Conservation (phyloP, 306 rosid species). For the Begonia peltatifolia region DNA sequence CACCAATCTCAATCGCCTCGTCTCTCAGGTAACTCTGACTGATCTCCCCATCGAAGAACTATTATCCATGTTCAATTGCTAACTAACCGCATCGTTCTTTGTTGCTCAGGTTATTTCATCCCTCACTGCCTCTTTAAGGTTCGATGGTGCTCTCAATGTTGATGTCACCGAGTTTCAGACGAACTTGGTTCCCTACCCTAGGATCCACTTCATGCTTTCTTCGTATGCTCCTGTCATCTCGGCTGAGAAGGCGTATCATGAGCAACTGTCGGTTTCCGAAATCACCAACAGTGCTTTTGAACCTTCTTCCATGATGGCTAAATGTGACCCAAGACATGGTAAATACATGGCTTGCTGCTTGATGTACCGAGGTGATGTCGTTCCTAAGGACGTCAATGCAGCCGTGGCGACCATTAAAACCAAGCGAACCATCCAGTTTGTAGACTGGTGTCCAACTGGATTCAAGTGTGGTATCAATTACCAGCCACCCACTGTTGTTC, state of each 20-base stretch:
- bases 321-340: constrained; percentile 80
- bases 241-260: constrained; percentile 79
- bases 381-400: constrained; percentile 82
- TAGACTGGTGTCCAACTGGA: constrained; percentile 91
- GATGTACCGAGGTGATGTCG: constrained; percentile 85
- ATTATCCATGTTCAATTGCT: not conserved
- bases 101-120: constrained; percentile 65
- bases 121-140: constrained; percentile 76
- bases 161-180: constrained; percentile 85
- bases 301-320: constrained; percentile 87
- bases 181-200: constrained; percentile 78
- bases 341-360: constrained; percentile 87
- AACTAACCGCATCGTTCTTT: not conserved
- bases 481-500: constrained; percentile 83
- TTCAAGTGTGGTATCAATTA: constrained; percentile 85
- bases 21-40: constrained; percentile 44
- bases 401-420: constrained; percentile 83
- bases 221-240: constrained; percentile 85
- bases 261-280: constrained; percentile 78
- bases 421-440: constrained; percentile 78
- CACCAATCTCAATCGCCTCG: constrained; percentile 75
- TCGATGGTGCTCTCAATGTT: constrained; percentile 77
- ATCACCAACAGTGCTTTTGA: constrained; percentile 75
- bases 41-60: not conserved
- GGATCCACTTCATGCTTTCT: constrained; percentile 87